Conservation (phyloP, 371 early-diverging fungal genomes). For the Mucor mucedo region DNA sequence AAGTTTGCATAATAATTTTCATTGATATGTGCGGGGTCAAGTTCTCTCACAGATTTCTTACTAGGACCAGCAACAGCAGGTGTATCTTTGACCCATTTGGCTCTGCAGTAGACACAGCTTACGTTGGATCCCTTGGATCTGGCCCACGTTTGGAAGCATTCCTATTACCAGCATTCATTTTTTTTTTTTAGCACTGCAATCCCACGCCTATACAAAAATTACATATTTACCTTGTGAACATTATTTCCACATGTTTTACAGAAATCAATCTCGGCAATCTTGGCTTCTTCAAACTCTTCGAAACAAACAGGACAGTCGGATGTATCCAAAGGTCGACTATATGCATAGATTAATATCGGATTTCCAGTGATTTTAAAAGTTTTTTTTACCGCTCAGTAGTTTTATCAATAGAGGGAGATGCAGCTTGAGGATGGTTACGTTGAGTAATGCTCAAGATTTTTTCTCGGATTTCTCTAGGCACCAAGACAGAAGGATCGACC, state of each 20-base stretch:
- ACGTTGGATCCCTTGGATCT: constrained; percentile 16
- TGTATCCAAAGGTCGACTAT: constrained; percentile 35
- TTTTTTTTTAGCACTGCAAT: neutral
- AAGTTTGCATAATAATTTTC: constrained; percentile 35
- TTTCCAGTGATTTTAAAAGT: neutral
- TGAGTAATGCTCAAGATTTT: constrained; percentile 6
- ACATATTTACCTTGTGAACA: constrained; percentile 35
- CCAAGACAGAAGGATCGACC: constrained; percentile 24
- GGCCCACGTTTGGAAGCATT: constrained; percentile 39
- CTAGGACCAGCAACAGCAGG: neutral
- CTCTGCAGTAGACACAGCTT: constrained; percentile 48
- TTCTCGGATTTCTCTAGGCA: constrained; percentile 16
- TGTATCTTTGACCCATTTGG: constrained; percentile 25
- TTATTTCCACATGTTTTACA: constrained; percentile 46
- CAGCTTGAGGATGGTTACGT: neutral
- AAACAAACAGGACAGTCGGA: constrained; percentile 52
- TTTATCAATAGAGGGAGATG: neutral
- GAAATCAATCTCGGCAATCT: constrained; percentile 25
- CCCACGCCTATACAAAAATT: neutral
- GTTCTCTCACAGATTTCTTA: constrained; percentile 6
- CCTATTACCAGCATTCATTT: neutral
- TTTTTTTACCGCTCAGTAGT: constrained; percentile 9
- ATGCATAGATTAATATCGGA: constrained; percentile 3
- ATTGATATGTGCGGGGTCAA: constrained; percentile 7
- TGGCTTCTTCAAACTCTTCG: constrained; percentile 37